phyloP scores from a whole-genome alignment of 495 filamentous ascomycete genomes.

The Aspergillus ostianus region DNA sequence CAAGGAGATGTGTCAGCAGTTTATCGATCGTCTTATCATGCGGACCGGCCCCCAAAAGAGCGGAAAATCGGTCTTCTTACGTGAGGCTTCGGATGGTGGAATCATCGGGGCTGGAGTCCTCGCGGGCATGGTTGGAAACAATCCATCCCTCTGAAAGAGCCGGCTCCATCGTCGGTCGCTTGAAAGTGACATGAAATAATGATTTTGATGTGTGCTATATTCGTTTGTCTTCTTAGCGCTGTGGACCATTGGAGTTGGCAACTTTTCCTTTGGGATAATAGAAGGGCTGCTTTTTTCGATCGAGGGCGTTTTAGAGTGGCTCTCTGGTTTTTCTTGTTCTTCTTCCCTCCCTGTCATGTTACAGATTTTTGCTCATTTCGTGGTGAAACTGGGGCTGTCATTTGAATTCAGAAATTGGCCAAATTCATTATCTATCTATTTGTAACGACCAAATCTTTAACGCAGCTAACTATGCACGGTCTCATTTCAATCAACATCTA shows the following conservation, averaged over 20 bases:
- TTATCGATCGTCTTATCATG: conserved; percentile 63
- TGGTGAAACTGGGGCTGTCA: background rate
- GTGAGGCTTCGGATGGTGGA: conserved; percentile 71
- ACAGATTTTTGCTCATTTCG: background rate
- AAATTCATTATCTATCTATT: background rate
- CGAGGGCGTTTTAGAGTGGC: conserved; percentile 5
- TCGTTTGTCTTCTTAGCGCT: conserved; percentile 2
- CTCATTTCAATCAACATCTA: background rate
- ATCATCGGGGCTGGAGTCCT: conserved; percentile 75
- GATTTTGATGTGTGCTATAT: conserved; percentile 7
- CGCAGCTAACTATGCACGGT: background rate
- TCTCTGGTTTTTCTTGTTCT: background rate
- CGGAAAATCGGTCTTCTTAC: conserved; percentile 60
- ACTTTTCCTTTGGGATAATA: conserved; percentile 7
- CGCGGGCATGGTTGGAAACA: conserved; percentile 54
- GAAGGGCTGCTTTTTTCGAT: conserved; percentile 12
- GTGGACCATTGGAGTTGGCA: conserved; percentile 6
- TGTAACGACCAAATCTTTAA: background rate
- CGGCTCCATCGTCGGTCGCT: background rate
- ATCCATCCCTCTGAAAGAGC: background rate
- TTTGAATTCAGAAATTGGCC: background rate
- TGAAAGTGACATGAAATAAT: conserved; percentile 12
- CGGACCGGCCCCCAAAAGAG: conserved; percentile 52
- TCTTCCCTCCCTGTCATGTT: background rate
- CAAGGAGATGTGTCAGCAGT: conserved; percentile 63